Evolutionary conservation across 805 yeast genomes (phyloP).

Genomic region (Hermanozyma aechmeae): DNA sequence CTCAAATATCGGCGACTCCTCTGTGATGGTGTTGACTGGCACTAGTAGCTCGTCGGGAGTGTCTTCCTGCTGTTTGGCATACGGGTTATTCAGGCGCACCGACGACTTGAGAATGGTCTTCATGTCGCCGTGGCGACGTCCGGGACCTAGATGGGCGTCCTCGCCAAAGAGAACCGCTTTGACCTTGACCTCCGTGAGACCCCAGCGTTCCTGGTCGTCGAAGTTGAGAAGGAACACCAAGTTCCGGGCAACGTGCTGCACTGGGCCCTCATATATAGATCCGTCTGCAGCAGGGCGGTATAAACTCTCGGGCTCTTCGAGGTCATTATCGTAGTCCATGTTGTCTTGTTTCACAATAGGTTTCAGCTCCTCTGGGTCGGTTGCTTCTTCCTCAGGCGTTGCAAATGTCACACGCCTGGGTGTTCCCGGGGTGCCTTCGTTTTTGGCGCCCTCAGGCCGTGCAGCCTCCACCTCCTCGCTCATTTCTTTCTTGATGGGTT

Average conservation of each 20-base stretch:
- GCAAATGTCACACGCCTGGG: no score
- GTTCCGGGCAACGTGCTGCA: conserved; percentile 49
- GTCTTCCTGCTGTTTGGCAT: conserved; percentile 22
- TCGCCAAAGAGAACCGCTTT: conserved; percentile 47
- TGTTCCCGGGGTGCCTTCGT: no score
- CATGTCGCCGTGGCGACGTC: conserved; percentile 44
- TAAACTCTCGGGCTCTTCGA: no score
- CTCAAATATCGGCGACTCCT: conserved; percentile 31
- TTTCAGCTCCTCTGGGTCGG: no score
- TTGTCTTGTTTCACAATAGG: no score
- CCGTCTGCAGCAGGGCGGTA: conserved; percentile 6
- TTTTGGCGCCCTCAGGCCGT: no score
- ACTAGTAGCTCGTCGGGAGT: conserved; percentile 22
- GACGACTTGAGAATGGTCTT: conserved; percentile 32
- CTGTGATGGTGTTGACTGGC: conserved; percentile 24
- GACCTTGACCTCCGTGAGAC: conserved; percentile 17
- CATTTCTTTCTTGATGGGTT: no score
- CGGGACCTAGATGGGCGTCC: conserved; percentile 43
- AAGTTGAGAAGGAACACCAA: conserved; percentile 46
- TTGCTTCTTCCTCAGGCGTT: no score
- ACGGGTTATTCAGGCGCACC: conserved; percentile 32
- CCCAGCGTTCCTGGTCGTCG: conserved; percentile 18
- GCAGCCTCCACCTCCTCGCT: no score
- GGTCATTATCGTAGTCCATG: no score
- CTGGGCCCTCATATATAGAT: conserved; percentile 55